Evolutionary conservation across 2,329 filamentous ascomycete species (phyloP), one percentile per base, ranked within the genome.

Genomic region (Scytalidium sp.): DNA sequence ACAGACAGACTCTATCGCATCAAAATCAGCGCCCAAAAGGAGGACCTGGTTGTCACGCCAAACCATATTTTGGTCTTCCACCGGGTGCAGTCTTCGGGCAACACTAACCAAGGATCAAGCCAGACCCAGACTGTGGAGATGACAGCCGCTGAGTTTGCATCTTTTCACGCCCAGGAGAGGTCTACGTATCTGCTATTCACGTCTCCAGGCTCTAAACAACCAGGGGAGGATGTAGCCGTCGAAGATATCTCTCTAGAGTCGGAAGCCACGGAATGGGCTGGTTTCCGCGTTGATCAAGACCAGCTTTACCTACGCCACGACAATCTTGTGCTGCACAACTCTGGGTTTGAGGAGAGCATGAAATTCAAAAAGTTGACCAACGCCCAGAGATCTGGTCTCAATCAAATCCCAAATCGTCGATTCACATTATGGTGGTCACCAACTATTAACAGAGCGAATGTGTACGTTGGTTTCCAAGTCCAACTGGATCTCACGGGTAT

Each of bases 351-450:
- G 59, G 77, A 81, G 42, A 70, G 65, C 0, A 97, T 99, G 94
- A 96, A 97, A 58, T 99, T 97, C 79, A 99, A 99, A 73, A 99
- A 99, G 70, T 75, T 99, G 52, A 99, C 94, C 0, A 99, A 99
- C 62, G 94, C 94, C 1, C 94, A 99, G 69, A 81, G 94, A 60
- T 96, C 90, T 19, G 94, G 94, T 90, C 71, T 99, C 23, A 97
- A 97, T 67, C 94, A 99, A 65, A 99, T 99, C 66, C 94, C 94
- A 0, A 99, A 99, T 67, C 90, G 94, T 81, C 90, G 94, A 1
- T 99, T 99, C 70, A 97, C 94, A 0, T 74, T 99, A 0, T 99
- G 94, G 94, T 99, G 94, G 94, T 94, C 87, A 1, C 86, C 87
- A 0, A 95, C 90, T 0, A 96, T 96, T 69, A 96, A 96, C 71